Evolutionary conservation across 1,284 basidiomycete genomes (phyloP).

Genomic region (Fomitopsis pinicola): DNA sequence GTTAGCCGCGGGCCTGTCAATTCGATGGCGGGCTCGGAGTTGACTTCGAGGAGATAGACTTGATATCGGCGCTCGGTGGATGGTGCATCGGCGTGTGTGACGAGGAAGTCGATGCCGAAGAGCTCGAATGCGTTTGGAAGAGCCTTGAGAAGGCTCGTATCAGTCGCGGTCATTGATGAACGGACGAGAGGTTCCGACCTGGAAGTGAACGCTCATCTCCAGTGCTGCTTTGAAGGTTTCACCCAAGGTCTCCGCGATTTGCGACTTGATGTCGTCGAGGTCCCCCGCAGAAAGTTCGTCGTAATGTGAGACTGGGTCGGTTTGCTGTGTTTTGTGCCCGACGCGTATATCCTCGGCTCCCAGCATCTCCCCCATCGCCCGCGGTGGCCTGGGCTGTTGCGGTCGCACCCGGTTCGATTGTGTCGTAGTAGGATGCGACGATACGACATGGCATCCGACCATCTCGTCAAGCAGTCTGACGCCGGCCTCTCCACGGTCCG

Average conservation of each 20-base stretch:
- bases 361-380: slow-evolving; percentile 15
- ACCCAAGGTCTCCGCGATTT: slow-evolving; percentile 65
- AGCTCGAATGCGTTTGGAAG: slow-evolving; percentile 94
- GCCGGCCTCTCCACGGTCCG: slow-evolving; percentile 55
- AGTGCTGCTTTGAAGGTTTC: slow-evolving; percentile 87
- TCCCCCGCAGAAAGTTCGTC: slow-evolving; percentile 40
- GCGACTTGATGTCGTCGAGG: slow-evolving; percentile 51
- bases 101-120: slow-evolving; percentile 89
- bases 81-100: slow-evolving; percentile 44
- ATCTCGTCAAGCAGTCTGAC: slow-evolving; percentile 80
- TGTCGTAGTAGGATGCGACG: slow-evolving; percentile 13
- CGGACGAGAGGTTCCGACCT: slow-evolving; percentile 41
- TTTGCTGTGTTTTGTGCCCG: slow-evolving; percentile 9
- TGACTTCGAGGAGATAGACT: slow-evolving; percentile 86
- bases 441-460: slow-evolving; percentile 55
- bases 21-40: slow-evolving; percentile 95
- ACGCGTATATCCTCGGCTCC: slow-evolving; percentile 17
- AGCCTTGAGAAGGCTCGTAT: slow-evolving; percentile 44
- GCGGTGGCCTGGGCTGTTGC: slow-evolving; percentile 13
- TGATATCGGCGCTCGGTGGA: slow-evolving; percentile 35
- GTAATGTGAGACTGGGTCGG: slow-evolving; percentile 18
- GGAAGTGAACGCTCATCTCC: slow-evolving; percentile 83
- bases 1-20: slow-evolving; percentile 84
- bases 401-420: background rate
- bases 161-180: background rate